These are phyloP conservation scores for Torrubiellomyces zombiae DNA, from an alignment of 2,329 filamentous ascomycete genomes.

Conservation along the genomic window DNA sequence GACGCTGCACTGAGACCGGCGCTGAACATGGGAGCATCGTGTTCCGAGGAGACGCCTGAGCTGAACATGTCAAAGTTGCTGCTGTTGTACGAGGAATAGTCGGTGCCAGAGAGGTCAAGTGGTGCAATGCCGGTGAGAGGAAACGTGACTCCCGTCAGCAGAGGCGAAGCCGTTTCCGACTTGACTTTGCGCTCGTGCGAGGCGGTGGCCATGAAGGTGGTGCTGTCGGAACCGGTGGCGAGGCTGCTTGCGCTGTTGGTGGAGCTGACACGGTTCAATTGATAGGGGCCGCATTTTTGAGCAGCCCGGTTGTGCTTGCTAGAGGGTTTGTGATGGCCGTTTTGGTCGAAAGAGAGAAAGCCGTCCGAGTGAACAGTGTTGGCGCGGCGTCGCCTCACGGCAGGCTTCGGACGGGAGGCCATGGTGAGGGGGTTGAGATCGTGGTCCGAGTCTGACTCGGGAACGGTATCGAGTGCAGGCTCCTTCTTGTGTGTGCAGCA, in stretches of 20 bases:
- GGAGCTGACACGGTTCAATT: slow-evolving; percentile 40
- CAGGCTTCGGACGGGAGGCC: slow-evolving; percentile 21
- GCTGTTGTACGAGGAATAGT: slow-evolving; percentile 31
- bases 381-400: slow-evolving; percentile 35
- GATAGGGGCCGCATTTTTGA: slow-evolving; percentile 46
- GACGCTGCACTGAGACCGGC: slow-evolving; percentile 41
- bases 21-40: slow-evolving; percentile 43
- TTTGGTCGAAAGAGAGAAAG: slow-evolving; percentile 41
- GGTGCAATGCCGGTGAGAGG: slow-evolving; percentile 36
- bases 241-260: slow-evolving; percentile 35
- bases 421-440: slow-evolving; percentile 18
- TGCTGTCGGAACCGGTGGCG: slow-evolving; percentile 23
- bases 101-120: slow-evolving; percentile 40
- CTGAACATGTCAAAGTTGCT: slow-evolving; percentile 36
- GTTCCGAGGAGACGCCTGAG: slow-evolving; percentile 28
- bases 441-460: slow-evolving; percentile 44
- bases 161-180: slow-evolving; percentile 44
- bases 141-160: slow-evolving; percentile 32
- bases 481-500: slow-evolving; percentile 52
- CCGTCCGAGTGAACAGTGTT: slow-evolving; percentile 47
- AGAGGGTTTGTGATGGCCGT: slow-evolving; percentile 46
- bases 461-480: slow-evolving; percentile 40
- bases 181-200: slow-evolving; percentile 36
- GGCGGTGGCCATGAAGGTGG: slow-evolving; percentile 23
- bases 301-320: slow-evolving; percentile 43